A percentile compares a stretch with the other conserved stretches of the same genome.
Conservation (phyloP, 2,329 filamentous ascomycete species). For the Colletotrichum horii region DNA sequence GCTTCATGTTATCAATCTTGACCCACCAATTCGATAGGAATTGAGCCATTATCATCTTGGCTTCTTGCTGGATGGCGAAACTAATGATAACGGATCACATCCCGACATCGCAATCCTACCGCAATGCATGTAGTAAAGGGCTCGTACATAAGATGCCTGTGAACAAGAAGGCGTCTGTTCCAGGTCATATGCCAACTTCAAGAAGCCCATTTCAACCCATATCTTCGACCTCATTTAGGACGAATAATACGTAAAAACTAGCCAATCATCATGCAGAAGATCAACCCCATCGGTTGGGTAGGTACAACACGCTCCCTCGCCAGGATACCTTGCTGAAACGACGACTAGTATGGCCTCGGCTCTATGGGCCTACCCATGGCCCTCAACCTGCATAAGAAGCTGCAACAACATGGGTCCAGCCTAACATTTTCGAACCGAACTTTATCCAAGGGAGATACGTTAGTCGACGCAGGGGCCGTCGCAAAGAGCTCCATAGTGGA, state of each 20-base stretch:
- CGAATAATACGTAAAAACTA: not conserved
- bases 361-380: conserved; percentile 59
- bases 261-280: not conserved
- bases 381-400: conserved; percentile 39
- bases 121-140: not conserved
- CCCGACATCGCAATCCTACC: not conserved
- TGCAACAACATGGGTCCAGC: conserved; percentile 39
- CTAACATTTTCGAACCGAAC: conserved; percentile 52
- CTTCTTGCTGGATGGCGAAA: no score
- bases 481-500: conserved; percentile 25
- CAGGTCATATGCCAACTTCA: not conserved
- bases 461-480: conserved; percentile 32
- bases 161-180: not conserved
- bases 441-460: conserved; percentile 42
- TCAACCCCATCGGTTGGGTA: conserved; percentile 2
- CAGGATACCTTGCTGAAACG: not conserved
- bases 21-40: not conserved
- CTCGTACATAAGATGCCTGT: not conserved
- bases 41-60: not conserved
- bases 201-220: not conserved
- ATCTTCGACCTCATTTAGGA: not conserved
- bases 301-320: not conserved
- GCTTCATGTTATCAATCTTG: not conserved
- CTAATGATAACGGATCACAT: not conserved
- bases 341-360: conserved; percentile 41